A percentile compares a stretch with the other conserved stretches of the same genome.
Conservation (phyloP, 2,329 filamentous ascomycete genomes). For the Penicillium hordei region DNA sequence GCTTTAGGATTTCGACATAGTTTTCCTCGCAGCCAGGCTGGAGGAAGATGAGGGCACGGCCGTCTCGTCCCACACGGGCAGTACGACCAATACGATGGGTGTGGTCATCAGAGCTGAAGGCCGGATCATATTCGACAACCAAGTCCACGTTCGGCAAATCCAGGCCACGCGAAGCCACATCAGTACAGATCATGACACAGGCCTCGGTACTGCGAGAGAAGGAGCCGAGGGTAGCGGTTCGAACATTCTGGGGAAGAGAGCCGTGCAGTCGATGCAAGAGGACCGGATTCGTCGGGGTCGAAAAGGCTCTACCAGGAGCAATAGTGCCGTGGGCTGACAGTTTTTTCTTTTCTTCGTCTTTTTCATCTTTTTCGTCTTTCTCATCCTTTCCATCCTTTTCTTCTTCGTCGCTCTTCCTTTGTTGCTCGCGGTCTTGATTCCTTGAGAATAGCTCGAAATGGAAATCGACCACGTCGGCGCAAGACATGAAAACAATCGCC, state of each 20-base stretch:
- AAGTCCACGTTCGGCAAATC: conserved; percentile 94
- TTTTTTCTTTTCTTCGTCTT: conserved; percentile 28
- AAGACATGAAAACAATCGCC: conserved; percentile 93
- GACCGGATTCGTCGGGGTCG: conserved; percentile 74
- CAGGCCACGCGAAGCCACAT: conserved; percentile 91
- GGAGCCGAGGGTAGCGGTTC: conserved; percentile 78
- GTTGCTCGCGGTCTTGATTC: conserved; percentile 28
- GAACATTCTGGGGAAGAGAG: conserved; percentile 81
- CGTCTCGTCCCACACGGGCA: conserved; percentile 84
- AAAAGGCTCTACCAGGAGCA: conserved; percentile 67
- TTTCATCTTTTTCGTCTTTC: conserved; percentile 24
- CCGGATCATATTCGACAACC: conserved; percentile 93
- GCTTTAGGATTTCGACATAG: conserved; percentile 76
- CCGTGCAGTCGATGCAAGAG: conserved; percentile 85
- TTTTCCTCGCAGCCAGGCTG: conserved; percentile 88
- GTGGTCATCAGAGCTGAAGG: conserved; percentile 90
- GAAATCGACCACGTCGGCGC: conserved; percentile 94
- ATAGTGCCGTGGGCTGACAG: conserved; percentile 44
- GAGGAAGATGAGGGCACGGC: conserved; percentile 84
- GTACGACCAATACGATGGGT: conserved; percentile 93
- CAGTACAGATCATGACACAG: conserved; percentile 85
- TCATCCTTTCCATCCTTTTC: not conserved
- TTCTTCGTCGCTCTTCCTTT: conserved; percentile 28
- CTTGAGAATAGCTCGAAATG: conserved; percentile 80
- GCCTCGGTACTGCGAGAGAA: conserved; percentile 74